Conservation (phyloP, 345 rosid genomes). For the Eucalyptus camaldulensis region DNA sequence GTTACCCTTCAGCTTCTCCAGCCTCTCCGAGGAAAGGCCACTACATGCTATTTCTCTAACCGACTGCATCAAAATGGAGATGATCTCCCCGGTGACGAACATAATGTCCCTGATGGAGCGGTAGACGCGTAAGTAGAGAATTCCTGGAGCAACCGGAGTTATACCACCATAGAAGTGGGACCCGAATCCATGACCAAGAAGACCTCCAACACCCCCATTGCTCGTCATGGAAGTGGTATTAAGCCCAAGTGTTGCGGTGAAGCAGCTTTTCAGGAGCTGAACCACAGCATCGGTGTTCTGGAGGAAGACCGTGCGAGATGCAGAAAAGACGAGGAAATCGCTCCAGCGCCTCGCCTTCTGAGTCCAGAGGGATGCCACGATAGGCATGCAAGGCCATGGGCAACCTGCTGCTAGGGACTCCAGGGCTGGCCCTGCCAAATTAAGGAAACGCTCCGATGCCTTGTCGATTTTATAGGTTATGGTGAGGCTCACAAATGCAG, state of each 20-base stretch:
- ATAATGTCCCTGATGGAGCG: constrained; percentile 64
- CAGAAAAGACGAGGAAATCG: constrained; percentile 85
- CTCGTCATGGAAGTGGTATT: constrained; percentile 38
- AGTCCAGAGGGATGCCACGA: constrained; percentile 85
- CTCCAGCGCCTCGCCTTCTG: constrained; percentile 99
- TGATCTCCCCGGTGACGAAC: constrained; percentile 63
- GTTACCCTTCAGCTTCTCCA: constrained; percentile 39
- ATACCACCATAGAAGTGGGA: constrained; percentile 82
- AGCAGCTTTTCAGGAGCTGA: constrained; percentile 89
- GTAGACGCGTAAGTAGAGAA: constrained; percentile 70
- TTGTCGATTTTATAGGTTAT: constrained; percentile 89
- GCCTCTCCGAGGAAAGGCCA: constrained; percentile 33
- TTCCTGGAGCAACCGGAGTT: constrained; percentile 91
- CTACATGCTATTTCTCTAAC: constrained; percentile 61
- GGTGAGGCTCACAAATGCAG: constrained; percentile 93
- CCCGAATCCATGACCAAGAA: constrained; percentile 94
- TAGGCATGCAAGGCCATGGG: constrained; percentile 99
- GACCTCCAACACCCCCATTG: constrained; percentile 83
- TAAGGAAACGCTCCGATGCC: constrained; percentile 72
- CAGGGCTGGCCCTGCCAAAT: constrained; percentile 80
- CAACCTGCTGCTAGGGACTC: constrained; percentile 88
- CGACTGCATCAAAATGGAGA: constrained; percentile 71
- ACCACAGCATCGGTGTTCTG: constrained; percentile 76
- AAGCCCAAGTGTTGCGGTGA: constrained; percentile 70
- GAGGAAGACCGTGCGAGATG: constrained; percentile 93